Conservation (phyloP, 306 rosid genomes). For the Dryas octopetala region DNA sequence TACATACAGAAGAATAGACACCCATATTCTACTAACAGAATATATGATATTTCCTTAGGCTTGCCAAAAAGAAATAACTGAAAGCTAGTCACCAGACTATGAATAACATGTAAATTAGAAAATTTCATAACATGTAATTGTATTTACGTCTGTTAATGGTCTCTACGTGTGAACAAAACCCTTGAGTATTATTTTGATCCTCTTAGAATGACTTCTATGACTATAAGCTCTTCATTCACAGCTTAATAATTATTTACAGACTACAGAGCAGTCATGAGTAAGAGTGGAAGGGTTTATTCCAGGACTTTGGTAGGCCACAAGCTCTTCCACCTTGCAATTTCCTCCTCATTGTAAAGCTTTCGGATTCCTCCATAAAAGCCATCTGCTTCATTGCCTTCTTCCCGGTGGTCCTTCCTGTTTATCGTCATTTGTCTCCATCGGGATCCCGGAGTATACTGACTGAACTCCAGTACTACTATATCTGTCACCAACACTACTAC, state of each 20-base stretch:
- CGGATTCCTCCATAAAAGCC: conserved; percentile 92
- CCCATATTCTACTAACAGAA: no score
- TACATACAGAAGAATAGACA: no score
- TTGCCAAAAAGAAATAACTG: neutral
- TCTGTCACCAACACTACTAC: conserved; percentile 47
- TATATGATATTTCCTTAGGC: no score
- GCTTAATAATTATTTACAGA: neutral
- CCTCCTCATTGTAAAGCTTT: conserved; percentile 61
- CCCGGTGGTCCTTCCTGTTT: conserved; percentile 62
- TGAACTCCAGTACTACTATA: conserved; percentile 70
- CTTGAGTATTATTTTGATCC: neutral
- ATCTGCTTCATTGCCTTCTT: conserved; percentile 78
- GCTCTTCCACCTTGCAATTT: conserved; percentile 68
- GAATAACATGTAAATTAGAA: neutral
- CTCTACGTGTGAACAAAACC: neutral
- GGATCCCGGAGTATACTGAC: conserved; percentile 68
- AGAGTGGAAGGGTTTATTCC: conserved; percentile 37
- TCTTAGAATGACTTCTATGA: conserved; percentile 12
- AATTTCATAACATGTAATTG: neutral
- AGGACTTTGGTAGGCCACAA: conserved; percentile 60
- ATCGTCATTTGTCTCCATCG: conserved; percentile 70
- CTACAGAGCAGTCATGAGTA: neutral
- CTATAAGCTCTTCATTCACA: conserved; percentile 16
- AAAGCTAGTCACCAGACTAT: neutral
- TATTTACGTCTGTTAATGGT: neutral